Conservation (phyloP, 1,139 yeast species). For the Yamadazyma buinensis region DNA sequence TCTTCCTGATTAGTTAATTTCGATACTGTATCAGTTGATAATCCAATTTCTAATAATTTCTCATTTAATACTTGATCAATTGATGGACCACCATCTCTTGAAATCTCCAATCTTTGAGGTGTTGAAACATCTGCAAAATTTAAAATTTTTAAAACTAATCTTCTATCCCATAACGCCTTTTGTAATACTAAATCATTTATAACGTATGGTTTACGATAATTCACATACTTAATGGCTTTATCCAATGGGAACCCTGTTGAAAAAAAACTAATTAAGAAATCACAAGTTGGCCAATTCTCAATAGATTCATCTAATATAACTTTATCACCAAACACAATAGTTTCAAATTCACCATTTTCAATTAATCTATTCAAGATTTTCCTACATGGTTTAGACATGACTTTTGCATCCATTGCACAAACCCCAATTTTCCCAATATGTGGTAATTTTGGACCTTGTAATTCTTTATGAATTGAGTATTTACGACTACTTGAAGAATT, state of each 20-base stretch:
- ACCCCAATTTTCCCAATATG: constrained; percentile 94
- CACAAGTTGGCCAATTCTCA: constrained; percentile 99
- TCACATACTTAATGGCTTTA: constrained; percentile 88
- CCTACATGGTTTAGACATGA: constrained; percentile 91
- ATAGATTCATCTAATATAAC: constrained; percentile 89
- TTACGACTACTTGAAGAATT: constrained; percentile 40
- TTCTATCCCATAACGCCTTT: constrained; percentile 93
- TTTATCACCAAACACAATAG: constrained; percentile 95
- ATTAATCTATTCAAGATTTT: constrained; percentile 83
- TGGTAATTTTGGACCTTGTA: constrained; percentile 52
- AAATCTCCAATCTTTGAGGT: constrained; percentile 81
- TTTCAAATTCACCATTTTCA: constrained; percentile 93
- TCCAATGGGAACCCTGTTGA: constrained; percentile 96
- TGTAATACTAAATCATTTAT: constrained; percentile 90
- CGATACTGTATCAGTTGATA: constrained; percentile 44
- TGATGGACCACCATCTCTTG: constrained; percentile 96
- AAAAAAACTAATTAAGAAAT: constrained; percentile 86
- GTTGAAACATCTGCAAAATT: constrained; percentile 84
- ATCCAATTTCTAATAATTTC: constrained; percentile 34
- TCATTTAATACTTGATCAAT: constrained; percentile 60
- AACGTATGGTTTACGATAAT: constrained; percentile 82
- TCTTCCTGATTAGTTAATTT: constrained; percentile 64
- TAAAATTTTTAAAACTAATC: constrained; percentile 78
- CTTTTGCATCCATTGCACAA: constrained; percentile 98
- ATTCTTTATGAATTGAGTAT: constrained; percentile 42